phyloP scores from a whole-genome alignment of 1,284 basidiomycete genomes.

The Cryptococcus jaspeensis region DNA sequence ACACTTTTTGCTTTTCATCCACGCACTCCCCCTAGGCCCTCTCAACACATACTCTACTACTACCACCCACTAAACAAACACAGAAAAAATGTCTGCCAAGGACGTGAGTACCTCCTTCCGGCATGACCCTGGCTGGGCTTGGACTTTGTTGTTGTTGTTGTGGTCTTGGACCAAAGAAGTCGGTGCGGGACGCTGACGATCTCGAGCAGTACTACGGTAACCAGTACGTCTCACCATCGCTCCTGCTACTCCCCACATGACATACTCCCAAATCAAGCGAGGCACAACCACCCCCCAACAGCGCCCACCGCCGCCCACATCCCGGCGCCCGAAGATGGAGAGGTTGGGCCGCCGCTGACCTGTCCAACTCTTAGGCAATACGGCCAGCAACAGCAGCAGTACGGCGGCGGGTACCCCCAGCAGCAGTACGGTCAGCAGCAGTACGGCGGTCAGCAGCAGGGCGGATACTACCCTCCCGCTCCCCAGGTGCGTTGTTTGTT shows the following conservation, averaged over 20 bases:
- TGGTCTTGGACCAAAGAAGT: not conserved
- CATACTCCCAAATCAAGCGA: not conserved
- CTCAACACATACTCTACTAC: too few species aligned
- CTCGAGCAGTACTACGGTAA: conserved; percentile 31
- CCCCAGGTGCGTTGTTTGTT: conserved; percentile 32
- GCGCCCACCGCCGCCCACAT: not conserved
- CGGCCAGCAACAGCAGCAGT: conserved; percentile 24
- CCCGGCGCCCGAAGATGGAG: not conserved
- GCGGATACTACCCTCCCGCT: conserved; percentile 40
- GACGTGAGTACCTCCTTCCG: conserved; percentile 33
- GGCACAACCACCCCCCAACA: not conserved
- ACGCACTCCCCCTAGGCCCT: too few species aligned
- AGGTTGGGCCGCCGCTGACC: not conserved
- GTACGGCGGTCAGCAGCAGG: conserved; percentile 12
- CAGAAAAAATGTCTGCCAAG: conserved; percentile 37
- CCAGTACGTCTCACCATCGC: conserved; percentile 15
- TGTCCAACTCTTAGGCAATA: conserved; percentile 20
- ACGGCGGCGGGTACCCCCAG: conserved; percentile 16
- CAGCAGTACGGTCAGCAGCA: conserved; percentile 16
- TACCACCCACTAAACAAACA: not conserved
- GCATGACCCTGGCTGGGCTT: not conserved
- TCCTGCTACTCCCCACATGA: not conserved
- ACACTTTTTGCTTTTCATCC: too few species aligned
- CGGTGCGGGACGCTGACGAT: not conserved
- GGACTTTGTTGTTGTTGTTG: not conserved